Percentiles rank a stretch among this genome's conserved stretches.
These are phyloP conservation scores for Moricandia moricandioides DNA, from an alignment of 345 rosid genomes.

Conservation along the genomic window DNA sequence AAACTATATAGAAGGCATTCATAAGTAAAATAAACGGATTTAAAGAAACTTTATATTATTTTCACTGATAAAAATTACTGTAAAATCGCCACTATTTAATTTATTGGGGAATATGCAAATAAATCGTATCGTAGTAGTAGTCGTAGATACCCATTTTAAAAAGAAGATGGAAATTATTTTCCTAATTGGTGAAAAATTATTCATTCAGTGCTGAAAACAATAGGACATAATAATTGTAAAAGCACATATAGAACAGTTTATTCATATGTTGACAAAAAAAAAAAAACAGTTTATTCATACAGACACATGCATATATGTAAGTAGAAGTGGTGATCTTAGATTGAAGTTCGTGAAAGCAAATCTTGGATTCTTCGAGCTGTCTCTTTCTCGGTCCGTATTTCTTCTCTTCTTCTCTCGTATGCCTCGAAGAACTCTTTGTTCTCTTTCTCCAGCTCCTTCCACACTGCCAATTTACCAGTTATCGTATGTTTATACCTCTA, in stretches of 20 bases:
- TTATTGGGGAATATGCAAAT: not conserved
- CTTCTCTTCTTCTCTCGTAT: constrained; percentile 42
- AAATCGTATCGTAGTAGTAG: not conserved
- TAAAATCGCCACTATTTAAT: not conserved
- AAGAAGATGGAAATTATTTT: not conserved
- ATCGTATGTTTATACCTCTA: not conserved
- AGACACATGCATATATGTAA: constrained; percentile 15
- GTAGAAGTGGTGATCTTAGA: constrained; percentile 26
- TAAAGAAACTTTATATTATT: not conserved
- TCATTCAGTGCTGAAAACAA: not conserved
- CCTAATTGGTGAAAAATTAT: not conserved
- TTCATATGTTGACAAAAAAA: too few relatives aligned
- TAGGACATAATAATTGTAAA: not conserved
- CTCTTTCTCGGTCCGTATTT: constrained; percentile 40
- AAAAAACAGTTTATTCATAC: not conserved
- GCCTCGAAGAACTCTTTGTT: constrained; percentile 90
- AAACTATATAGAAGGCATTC: not conserved
- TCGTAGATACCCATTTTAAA: not conserved
- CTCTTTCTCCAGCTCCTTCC: constrained; percentile 90
- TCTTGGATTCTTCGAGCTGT: constrained; percentile 44
- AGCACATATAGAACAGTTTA: not conserved
- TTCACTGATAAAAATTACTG: not conserved
- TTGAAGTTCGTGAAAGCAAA: constrained; percentile 32
- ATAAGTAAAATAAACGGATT: not conserved
- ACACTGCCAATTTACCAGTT: constrained; percentile 48